Evolutionary conservation across 108 stramenopile genomes (phyloP).

Genomic region (Ochromonas danica): DNA sequence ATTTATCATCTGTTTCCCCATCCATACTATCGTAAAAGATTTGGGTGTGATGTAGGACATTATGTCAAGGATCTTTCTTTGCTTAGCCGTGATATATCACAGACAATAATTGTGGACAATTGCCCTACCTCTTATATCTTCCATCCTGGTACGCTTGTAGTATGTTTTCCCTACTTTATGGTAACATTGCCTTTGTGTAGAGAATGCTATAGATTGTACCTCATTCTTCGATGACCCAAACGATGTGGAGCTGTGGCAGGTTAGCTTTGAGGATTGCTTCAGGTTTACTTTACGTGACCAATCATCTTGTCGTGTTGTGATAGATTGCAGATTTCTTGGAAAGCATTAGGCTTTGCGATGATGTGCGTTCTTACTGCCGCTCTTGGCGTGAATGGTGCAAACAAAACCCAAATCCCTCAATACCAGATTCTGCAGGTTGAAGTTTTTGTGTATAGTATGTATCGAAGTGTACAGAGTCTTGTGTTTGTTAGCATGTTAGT

Average conservation of each 20-base stretch:
- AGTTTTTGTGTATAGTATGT: slow-evolving; percentile 20
- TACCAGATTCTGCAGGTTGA: neutral
- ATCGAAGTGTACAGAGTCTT: too few species aligned
- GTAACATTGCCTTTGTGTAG: slow-evolving; percentile 35
- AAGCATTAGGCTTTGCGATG: slow-evolving; percentile 69
- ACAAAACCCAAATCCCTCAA: slow-evolving; percentile 16
- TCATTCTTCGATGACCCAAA: slow-evolving; percentile 88
- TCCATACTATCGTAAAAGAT: too few species aligned
- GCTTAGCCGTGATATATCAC: slow-evolving; percentile 74
- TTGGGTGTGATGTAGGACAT: slow-evolving; percentile 43
- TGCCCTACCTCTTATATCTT: slow-evolving; percentile 91
- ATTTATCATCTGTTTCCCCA: too few species aligned
- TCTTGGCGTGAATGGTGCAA: slow-evolving; percentile 30
- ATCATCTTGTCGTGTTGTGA: neutral
- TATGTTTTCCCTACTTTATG: neutral
- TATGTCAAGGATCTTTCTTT: slow-evolving; percentile 92
- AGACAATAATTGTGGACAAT: slow-evolving; percentile 95
- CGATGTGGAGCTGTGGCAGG: slow-evolving; percentile 85
- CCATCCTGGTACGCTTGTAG: slow-evolving; percentile 64
- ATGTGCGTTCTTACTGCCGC: slow-evolving; percentile 58
- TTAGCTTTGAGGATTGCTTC: neutral
- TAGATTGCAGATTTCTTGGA: slow-evolving; percentile 78
- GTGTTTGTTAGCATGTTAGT: too few species aligned
- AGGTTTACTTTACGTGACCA: neutral
- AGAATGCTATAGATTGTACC: slow-evolving; percentile 93